A percentile compares a stretch with the other conserved stretches of the same genome.
phyloP scores from a whole-genome alignment of 345 rosid species.

The Toxicodendron radicans region DNA sequence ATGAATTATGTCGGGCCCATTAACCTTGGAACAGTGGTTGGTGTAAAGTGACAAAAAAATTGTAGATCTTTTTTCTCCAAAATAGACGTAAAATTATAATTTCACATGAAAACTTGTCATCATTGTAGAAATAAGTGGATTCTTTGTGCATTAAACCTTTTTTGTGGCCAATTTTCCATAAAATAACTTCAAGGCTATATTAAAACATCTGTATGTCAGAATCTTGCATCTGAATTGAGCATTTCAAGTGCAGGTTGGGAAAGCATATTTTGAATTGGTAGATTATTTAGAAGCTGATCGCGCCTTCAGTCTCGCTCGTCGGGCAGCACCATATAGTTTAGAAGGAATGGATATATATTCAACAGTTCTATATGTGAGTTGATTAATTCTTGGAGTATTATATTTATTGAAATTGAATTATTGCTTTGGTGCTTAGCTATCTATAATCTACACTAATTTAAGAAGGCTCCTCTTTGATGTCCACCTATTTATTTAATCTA shows the following conservation, averaged over 20 bases:
- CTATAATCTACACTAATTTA: not conserved
- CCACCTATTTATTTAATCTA: not conserved
- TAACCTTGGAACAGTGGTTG: not conserved
- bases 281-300: conserved; percentile 92
- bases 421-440: not conserved
- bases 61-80: not conserved
- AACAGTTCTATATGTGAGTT: conserved; percentile 90
- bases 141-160: not conserved
- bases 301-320: conserved; percentile 82
- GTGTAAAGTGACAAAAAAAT: not conserved
- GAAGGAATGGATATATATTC: conserved; percentile 98
- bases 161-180: not conserved
- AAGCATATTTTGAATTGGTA: conserved; percentile 81
- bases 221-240: conserved; percentile 7
- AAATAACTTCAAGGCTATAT: not conserved
- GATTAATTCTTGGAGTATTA: conserved; percentile 9
- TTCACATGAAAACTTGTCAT: not conserved
- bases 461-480: too few species aligned
- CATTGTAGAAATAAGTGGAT: not conserved
- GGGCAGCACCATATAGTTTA: conserved; percentile 78
- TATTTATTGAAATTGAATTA: conserved; percentile 3
- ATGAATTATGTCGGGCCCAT: too few species aligned
- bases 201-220: not conserved
- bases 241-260: conserved; percentile 72
- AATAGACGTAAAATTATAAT: not conserved